Conservation (phyloP, 768 basidiomycete species). For the Lentinula sp. region DNA sequence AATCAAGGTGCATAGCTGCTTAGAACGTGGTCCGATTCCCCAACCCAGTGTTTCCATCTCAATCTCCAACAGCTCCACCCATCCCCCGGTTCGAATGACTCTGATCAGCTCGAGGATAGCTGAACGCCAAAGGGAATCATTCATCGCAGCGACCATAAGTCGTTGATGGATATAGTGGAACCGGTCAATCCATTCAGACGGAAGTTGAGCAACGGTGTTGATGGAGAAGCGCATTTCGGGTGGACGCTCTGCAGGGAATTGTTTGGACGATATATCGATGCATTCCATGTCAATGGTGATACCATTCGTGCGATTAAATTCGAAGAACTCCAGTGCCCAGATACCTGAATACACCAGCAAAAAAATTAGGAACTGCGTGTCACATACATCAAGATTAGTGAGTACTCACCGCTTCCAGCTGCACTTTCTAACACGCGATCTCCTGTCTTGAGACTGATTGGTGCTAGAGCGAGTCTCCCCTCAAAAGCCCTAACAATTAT, state of each 20-base stretch:
- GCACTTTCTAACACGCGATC: background rate
- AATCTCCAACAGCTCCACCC: background rate
- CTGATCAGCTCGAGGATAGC: background rate
- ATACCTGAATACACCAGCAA: background rate
- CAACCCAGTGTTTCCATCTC: background rate
- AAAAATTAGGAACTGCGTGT: background rate
- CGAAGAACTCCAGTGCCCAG: background rate
- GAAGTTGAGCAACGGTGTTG: background rate
- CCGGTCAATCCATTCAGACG: background rate
- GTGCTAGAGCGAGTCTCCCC: background rate
- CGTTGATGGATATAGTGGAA: background rate
- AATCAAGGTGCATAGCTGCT: background rate
- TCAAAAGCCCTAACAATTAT: background rate
- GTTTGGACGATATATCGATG: background rate
- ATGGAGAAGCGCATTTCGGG: background rate
- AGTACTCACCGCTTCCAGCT: background rate
- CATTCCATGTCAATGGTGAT: background rate
- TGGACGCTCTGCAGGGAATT: background rate
- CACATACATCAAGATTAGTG: background rate
- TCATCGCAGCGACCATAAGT: background rate
- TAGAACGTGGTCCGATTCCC: background rate
- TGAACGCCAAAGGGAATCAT: background rate
- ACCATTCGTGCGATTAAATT: background rate
- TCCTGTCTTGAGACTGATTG: background rate
- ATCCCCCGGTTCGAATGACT: background rate